Conservation (phyloP, 345 rosid genomes). For the Citrus sinensis region DNA sequence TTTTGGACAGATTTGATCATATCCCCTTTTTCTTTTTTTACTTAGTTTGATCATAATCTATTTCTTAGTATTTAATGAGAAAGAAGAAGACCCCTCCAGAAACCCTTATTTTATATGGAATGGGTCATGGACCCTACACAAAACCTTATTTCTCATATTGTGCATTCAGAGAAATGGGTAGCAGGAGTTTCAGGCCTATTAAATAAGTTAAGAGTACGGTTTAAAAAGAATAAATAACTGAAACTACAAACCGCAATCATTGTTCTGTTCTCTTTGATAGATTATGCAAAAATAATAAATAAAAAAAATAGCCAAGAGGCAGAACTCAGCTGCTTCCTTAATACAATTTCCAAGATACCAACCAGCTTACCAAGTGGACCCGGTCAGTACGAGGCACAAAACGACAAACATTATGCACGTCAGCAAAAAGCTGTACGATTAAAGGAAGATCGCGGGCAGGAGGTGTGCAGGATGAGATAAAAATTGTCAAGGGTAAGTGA, state of each 20-base stretch:
- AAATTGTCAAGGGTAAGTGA: not conserved
- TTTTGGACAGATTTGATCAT: not conserved
- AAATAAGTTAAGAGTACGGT: no score
- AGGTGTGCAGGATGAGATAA: not conserved
- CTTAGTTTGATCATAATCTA: not conserved
- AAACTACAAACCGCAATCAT: not conserved
- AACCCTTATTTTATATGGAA: not conserved
- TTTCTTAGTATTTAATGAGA: not conserved
- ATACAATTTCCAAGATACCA: constrained; percentile 15
- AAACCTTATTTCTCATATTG: not conserved
- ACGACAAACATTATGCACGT: constrained; percentile 1
- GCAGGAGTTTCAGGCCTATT: not conserved
- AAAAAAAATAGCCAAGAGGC: not conserved
- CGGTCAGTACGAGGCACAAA: constrained; percentile 11
- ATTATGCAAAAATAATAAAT: not conserved
- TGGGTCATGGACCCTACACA: not conserved
- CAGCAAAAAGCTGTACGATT: not conserved
- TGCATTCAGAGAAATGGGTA: not conserved
- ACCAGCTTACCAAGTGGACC: not conserved
- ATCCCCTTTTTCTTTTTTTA: not conserved
- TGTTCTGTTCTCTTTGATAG: not conserved
- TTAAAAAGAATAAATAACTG: no score
- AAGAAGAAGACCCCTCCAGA: not conserved
- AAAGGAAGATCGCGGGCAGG: not conserved
- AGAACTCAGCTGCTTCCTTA: not conserved